Evolutionary conservation across 768 basidiomycete genomes (phyloP), one percentile per base, ranked within the genome.

Genomic region (Kwoniella newhampshirensis): DNA sequence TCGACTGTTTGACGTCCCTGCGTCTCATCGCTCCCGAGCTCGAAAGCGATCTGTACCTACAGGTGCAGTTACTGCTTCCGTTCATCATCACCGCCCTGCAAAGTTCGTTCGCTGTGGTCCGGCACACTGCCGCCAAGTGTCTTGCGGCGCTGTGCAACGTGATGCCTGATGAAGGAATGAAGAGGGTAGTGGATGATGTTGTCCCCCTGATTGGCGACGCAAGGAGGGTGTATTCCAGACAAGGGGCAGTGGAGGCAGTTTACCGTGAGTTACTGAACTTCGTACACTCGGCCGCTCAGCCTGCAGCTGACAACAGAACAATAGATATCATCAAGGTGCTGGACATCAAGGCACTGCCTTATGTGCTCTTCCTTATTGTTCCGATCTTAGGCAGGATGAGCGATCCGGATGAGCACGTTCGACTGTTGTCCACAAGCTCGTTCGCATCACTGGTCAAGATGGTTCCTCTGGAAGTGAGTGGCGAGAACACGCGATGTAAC

Each of bases 371-470:
- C 78, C 81, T 99, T 77, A 85, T 99, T 28, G 93, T 98, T 0
- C 96, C 96, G 0, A 85, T 98, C 4, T 84, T 99, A 7, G 96
- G 96, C 7, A 83, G 96, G 32, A 99, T 98, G 96, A 97, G 91
- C 67, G 96, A 99, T 75, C 73, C 85, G 4, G 86, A 97, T 68
- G 91, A 92, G 59, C 88, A 89, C 57, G 87, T 96, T 39, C 87
- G 96, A 25, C 85, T 94, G 26, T 85, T 91, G 1, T 87, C 96
- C 2, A 98, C 96, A n/a, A 92, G 91, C 71, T 93, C 92, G 0
- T 99, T 99, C 70, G 96, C 96, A 0, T 88, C 91, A 0, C 79
- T 99, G 17, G 90, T 99, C 60, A 97, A 98, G 80, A 94, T 99
- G 88, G 91, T 98, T 12, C 96, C 96, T 4, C 81, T 99, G 0